Conservation (phyloP, 495 filamentous ascomycete genomes). For the Pseudomonodictys pantanalensis region DNA sequence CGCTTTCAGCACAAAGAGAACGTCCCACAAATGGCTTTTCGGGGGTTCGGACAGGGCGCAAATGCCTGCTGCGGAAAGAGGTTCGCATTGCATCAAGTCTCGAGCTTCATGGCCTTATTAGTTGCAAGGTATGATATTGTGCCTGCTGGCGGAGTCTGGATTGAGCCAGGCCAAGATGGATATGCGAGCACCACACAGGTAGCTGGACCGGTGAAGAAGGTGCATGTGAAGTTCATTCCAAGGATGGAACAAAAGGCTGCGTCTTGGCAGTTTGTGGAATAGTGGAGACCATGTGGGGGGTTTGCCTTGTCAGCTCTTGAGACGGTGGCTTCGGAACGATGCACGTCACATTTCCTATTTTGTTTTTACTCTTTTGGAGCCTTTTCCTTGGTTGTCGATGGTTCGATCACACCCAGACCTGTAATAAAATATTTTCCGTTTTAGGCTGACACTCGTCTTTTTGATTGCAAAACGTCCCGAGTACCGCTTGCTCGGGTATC, state of each 20-base stretch:
- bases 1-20: neutral
- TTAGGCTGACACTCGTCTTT: too few relatives aligned
- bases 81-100: neutral
- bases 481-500: too few relatives aligned
- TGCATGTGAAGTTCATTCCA: neutral
- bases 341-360: too few relatives aligned
- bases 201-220: neutral
- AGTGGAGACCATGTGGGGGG: neutral
- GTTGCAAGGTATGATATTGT: neutral
- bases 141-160: neutral
- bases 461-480: too few relatives aligned
- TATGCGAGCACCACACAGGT: neutral
- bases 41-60: neutral
- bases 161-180: neutral
- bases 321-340: too few relatives aligned
- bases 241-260: neutral
- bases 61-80: neutral
- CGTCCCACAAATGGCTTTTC: neutral
- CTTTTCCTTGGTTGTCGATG: too few relatives aligned
- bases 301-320: too few relatives aligned
- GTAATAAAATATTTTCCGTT: too few relatives aligned
- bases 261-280: neutral
- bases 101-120: neutral
- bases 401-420: too few relatives aligned
- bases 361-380: too few relatives aligned